Evolutionary conservation across 2,329 filamentous ascomycete species (phyloP), one percentile per base, ranked within the genome.

Genomic region (Aulographum hederae): DNA sequence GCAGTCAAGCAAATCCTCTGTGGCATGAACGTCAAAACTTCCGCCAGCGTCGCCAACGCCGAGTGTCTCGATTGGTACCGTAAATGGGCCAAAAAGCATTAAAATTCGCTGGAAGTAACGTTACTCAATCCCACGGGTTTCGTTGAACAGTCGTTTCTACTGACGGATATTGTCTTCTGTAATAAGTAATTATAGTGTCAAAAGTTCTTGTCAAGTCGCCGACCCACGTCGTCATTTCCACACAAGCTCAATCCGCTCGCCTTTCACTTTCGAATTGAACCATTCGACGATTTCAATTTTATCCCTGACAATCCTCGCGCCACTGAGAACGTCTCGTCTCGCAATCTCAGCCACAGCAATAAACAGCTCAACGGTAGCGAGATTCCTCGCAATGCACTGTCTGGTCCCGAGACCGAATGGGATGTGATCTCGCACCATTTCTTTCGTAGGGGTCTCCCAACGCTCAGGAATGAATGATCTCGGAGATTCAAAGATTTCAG

Each of bases 1-100:
- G 81, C 82, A 0, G 86, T 95, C 4, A 95, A 95, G 61, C 85
- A 94, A 55, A 94, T 95, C 28, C 58, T 98, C 2, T 92, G 81
- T 18, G 86, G 85, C 0, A 60, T 85, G 53, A 70, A 80, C 32
- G 73, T 94, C 40, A 85, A 84, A 60, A 89, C 81, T 0, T 84
- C 82, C 30, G 84, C 85, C 0, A 91, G 81, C 46, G 85, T 95
- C n/a, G 81, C 82, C 4, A 95, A 95, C 51, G 75, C 79, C 2
- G 78, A 76, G 41, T 84, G 85, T 40, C 55, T 98, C 41, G 76
- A 81, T 26, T 95, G 82, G 78, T 95, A 94, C 54, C 67, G 70
- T 40, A 57, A 65, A 19, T 95, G 86, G 86, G 43, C 51, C 3
- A 38, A 33, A 30, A 42, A 37, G 16, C 42, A 53, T n/a, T n/a